These are phyloP conservation scores for Candida insectalens DNA, from an alignment of 805 yeast genomes.

Conservation along the genomic window DNA sequence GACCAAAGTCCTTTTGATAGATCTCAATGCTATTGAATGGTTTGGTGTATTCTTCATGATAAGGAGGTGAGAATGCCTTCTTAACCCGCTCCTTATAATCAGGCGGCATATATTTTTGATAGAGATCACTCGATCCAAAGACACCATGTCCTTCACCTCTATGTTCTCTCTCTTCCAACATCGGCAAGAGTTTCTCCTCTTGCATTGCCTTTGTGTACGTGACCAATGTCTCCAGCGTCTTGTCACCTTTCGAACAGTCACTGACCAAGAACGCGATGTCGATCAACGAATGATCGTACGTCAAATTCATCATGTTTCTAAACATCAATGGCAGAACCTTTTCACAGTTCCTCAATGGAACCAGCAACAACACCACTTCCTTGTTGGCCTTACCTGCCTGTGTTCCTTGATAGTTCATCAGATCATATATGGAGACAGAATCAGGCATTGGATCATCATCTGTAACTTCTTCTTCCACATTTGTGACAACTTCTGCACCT, in stretches of 20 bases:
- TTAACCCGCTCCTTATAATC: conserved; percentile 47
- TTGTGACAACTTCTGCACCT: not conserved
- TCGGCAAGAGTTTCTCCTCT: conserved; percentile 50
- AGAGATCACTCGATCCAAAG: conserved; percentile 51
- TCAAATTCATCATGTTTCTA: conserved; percentile 75
- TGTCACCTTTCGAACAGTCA: conserved; percentile 63
- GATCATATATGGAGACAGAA: conserved; percentile 39
- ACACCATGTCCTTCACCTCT: conserved; percentile 21
- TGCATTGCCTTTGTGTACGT: conserved; percentile 62
- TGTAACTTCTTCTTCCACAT: not conserved
- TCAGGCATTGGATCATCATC: conserved; percentile 25
- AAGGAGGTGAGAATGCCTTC: conserved; percentile 56
- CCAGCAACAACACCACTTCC: conserved; percentile 58
- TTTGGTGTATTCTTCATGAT: conserved; percentile 47
- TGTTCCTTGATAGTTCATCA: conserved; percentile 46
- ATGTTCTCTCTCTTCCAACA: conserved; percentile 34
- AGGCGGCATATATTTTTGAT: conserved; percentile 59
- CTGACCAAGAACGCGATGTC: conserved; percentile 76
- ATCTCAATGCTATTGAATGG: conserved; percentile 78
- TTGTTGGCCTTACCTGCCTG: conserved; percentile 37
- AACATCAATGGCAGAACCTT: conserved; percentile 73
- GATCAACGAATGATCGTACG: conserved; percentile 71
- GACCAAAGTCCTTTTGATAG: conserved; percentile 76
- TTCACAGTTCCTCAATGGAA: conserved; percentile 76
- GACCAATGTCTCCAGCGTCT: conserved; percentile 54